Base-by-base conservation (phyloP, 805 yeast genomes). In the Saccharomycopsis sp. region DNA sequence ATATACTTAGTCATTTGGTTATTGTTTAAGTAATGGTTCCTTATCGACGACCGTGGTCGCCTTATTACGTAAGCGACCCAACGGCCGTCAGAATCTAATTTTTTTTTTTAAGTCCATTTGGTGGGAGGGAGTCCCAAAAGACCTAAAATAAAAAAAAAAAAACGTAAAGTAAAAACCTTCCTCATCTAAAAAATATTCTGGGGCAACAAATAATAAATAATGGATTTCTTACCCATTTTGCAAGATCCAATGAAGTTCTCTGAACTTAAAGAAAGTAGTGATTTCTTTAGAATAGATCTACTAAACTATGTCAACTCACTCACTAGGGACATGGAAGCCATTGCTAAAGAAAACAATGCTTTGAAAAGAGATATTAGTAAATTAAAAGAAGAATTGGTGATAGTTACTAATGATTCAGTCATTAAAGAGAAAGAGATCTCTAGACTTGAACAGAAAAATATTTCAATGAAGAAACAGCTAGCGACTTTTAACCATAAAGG, bases 211-310 rank as follows among this genome's bases (percentile, higher is more conserved):
- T n/a, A n/a, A n/a, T n/a, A n/a, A n/a, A 42, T 20, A 14, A 42
- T 47, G 45, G 44, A 49, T 23, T 42, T 43, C 35, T 14, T 39
- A 16, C 49, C 52, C 13, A 49, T 44, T 3, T 31, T 49, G 13
- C 41, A 46, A 28, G 48, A 49, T 38, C 51, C 50, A 11, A 9
- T 17, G 6, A 44, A 48, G 46, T 48, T 48, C 38, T 20, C 39
- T 4, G 34, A 27, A 16, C 24, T 41, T 16, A 38, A 44, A n/a
- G 43, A 41, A 4, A 44, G 41, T 28, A 32, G 33, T 11, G 47
- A 47, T 20, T 50, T 50, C 34, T 42, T 50, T 37, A 13, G 52
- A 13, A 47, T 47, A 17, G 52, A 50, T 24, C 31, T 50, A 19
- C 39, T 50, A 9, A 45, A 50, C 43, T 46, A 50, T 23, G 42